Conservation (phyloP, 805 yeast genomes). For the Metschnikowia gelsemii region DNA sequence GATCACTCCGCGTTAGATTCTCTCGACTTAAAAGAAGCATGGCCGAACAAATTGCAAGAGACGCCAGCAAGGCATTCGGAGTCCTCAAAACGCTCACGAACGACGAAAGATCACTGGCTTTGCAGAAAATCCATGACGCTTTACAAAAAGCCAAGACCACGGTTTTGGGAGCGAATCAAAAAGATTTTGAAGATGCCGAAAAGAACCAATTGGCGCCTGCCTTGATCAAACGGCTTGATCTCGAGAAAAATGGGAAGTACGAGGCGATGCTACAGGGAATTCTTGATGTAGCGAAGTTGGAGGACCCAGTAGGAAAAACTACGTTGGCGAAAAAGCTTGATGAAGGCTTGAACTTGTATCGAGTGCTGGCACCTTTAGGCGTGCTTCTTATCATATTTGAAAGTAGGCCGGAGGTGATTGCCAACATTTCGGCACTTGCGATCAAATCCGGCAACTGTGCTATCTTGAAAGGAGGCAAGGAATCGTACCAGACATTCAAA, state of each 20-base stretch:
- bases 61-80: constrained; percentile 82
- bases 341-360: constrained; percentile 78
- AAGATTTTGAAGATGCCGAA: constrained; percentile 72
- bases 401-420: constrained; percentile 97
- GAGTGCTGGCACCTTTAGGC: constrained; percentile 93
- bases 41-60: constrained; percentile 77
- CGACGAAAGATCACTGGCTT: constrained; percentile 69
- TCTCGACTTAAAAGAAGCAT: constrained; percentile 26
- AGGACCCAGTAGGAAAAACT: constrained; percentile 90
- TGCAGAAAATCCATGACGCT: constrained; percentile 70
- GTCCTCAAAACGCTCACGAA: constrained; percentile 74
- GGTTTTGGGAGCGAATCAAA: constrained; percentile 69
- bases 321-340: constrained; percentile 83
- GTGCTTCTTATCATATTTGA: constrained; percentile 91
- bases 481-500: constrained; percentile 79
- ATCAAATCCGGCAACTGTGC: constrained; percentile 97
- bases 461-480: constrained; percentile 96
- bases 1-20: too few relatives aligned
- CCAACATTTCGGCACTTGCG: constrained; percentile 93
- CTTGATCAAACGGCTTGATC: constrained; percentile 79
- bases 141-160: constrained; percentile 55
- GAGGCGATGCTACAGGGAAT: constrained; percentile 95
- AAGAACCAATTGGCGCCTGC: constrained; percentile 63
- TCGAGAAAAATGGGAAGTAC: constrained; percentile 77
- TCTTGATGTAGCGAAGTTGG: constrained; percentile 81